phyloP scores from a whole-genome alignment of 805 yeast species.

The Wickerhamomyces ciferrii region DNA sequence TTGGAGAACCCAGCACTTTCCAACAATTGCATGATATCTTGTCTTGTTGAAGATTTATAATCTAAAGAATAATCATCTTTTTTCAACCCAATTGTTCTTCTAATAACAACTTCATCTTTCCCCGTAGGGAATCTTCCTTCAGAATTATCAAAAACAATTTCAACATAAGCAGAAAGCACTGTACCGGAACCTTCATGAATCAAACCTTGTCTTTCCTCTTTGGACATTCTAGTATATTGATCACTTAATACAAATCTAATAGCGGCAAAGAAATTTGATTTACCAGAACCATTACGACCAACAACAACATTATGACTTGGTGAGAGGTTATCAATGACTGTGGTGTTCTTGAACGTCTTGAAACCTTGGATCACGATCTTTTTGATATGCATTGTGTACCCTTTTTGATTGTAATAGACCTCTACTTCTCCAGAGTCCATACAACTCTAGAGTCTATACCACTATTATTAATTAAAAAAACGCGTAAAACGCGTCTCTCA shows the following conservation, averaged over 20 bases:
- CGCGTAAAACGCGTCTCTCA: not conserved
- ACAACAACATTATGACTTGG: slow-evolving; percentile 84
- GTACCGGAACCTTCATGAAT: slow-evolving; percentile 90
- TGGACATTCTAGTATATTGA: slow-evolving; percentile 75
- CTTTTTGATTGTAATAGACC: not conserved
- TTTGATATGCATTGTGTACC: slow-evolving; percentile 31
- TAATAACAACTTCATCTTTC: slow-evolving; percentile 61
- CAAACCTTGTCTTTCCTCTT: slow-evolving; percentile 82
- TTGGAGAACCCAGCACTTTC: slow-evolving; percentile 92
- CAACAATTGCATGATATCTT: slow-evolving; percentile 74
- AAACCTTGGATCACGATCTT: slow-evolving; percentile 83
- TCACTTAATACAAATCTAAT: slow-evolving; percentile 89
- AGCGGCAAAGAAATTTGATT: slow-evolving; percentile 93
- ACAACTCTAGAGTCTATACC: not conserved
- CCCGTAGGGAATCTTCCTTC: slow-evolving; percentile 59
- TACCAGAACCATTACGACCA: slow-evolving; percentile 96
- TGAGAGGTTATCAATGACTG: slow-evolving; percentile 69
- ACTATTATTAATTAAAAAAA: not conserved
- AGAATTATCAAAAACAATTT: slow-evolving; percentile 76
- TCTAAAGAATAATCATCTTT: slow-evolving; percentile 89
- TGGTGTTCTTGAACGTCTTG: slow-evolving; percentile 84
- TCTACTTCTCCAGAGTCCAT: not conserved
- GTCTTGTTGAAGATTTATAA: slow-evolving; percentile 69
- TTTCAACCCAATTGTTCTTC: slow-evolving; percentile 90
- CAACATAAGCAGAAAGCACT: slow-evolving; percentile 90